phyloP scores from a whole-genome alignment of 176 grass and related monocot genomes.

The Rhipidocladum racemiflorum region DNA sequence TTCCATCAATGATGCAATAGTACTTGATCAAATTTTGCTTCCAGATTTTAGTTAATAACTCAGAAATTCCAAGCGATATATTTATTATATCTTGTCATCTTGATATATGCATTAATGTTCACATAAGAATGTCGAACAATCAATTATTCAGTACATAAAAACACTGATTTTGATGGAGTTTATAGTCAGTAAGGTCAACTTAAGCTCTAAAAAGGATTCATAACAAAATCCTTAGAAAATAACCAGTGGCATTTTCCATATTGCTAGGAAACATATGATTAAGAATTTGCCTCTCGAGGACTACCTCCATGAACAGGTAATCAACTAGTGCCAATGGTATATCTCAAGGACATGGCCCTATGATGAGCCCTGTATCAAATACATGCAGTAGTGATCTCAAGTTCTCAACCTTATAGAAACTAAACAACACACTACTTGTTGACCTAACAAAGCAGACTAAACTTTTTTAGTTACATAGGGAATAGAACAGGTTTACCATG shows the following conservation, averaged over 20 bases:
- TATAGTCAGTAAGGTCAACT: not conserved
- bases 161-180: not conserved
- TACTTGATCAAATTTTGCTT: constrained; percentile 18
- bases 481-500: not conserved
- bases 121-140: not conserved
- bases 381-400: not conserved
- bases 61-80: not conserved
- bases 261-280: too few species aligned
- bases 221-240: too few species aligned
- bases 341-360: not conserved
- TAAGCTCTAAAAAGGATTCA: not conserved
- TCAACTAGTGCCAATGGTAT: not conserved
- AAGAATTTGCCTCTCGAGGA: too few species aligned
- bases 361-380: not conserved
- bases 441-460: not conserved
- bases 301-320: not conserved
- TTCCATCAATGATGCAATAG: constrained; percentile 11
- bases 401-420: not conserved
- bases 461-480: not conserved
- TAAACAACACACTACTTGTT: not conserved
- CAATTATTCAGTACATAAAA: not conserved
- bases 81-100: constrained; percentile 14
- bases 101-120: not conserved
- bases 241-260: too few species aligned
- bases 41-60: not conserved